Percentiles rank a stretch among this genome's conserved stretches.
Conservation (phyloP, 1,284 basidiomycete species). For the Agaricales sp. region DNA sequence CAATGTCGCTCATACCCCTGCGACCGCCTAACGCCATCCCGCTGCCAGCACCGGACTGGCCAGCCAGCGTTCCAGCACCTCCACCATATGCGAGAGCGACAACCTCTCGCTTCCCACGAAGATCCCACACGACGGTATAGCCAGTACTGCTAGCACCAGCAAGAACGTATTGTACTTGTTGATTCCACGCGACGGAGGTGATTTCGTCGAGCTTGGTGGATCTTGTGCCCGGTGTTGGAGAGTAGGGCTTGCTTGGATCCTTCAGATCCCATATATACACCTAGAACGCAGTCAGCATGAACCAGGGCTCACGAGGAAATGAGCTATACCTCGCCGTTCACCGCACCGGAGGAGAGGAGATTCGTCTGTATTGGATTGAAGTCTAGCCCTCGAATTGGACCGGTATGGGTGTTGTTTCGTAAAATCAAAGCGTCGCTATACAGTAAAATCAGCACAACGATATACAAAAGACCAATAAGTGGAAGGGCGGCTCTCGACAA, state of each 20-base stretch:
- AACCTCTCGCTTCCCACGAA: slow-evolving; percentile 88
- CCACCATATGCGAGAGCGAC: slow-evolving; percentile 88
- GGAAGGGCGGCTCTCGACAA: too few species aligned
- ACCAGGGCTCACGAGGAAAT: background rate
- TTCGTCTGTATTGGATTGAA: slow-evolving; percentile 91
- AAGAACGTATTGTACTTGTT: slow-evolving; percentile 88
- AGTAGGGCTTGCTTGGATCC: slow-evolving; percentile 72
- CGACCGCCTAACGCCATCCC: slow-evolving; percentile 70
- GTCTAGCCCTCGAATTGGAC: slow-evolving; percentile 88
- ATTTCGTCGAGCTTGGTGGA: slow-evolving; percentile 93
- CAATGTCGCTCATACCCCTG: slow-evolving; percentile 92
- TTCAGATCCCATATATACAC: slow-evolving; percentile 81
- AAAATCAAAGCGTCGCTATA: slow-evolving; percentile 63
- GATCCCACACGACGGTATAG: slow-evolving; percentile 96
- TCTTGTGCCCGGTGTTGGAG: slow-evolving; percentile 68
- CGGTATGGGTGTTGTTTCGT: slow-evolving; percentile 83
- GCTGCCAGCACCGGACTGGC: slow-evolving; percentile 45
- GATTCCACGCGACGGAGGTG: slow-evolving; percentile 93
- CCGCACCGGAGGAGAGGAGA: slow-evolving; percentile 84
- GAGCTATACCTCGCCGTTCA: slow-evolving; percentile 71
- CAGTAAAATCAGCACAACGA: too few species aligned
- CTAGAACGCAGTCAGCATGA: slow-evolving; percentile 21
- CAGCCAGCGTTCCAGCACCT: slow-evolving; percentile 64
- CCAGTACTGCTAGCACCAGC: slow-evolving; percentile 92
- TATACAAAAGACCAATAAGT: too few species aligned